phyloP scores from a whole-genome alignment of 495 filamentous ascomycete genomes.

The Neurospora terricola region DNA sequence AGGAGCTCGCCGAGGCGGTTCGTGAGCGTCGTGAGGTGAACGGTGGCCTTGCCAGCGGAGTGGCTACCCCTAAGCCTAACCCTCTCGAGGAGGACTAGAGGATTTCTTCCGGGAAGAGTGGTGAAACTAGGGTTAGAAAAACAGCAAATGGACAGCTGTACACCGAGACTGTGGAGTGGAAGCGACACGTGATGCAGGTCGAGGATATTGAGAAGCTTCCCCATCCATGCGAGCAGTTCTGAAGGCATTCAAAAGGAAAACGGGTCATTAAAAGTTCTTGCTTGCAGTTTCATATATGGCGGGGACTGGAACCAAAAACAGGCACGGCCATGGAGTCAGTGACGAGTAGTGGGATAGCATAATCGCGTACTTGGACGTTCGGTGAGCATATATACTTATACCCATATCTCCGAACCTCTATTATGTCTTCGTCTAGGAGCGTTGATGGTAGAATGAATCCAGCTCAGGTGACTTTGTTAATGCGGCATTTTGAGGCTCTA shows the following conservation, averaged over 20 bases:
- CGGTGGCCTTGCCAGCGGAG: constrained; percentile 15
- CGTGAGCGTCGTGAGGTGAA: constrained; percentile 54
- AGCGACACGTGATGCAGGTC: background rate
- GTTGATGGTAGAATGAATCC: background rate
- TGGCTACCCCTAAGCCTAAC: constrained; percentile 21
- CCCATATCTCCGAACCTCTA: background rate
- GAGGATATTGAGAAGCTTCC: background rate
- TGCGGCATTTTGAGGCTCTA: background rate
- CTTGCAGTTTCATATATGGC: background rate
- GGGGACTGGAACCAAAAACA: background rate
- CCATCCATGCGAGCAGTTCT: background rate
- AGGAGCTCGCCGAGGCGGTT: constrained; percentile 79
- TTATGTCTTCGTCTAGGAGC: background rate
- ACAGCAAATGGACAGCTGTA: background rate
- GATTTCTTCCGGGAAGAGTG: background rate
- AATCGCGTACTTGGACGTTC: background rate
- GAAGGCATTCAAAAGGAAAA: background rate
- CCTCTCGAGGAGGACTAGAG: constrained; percentile 35
- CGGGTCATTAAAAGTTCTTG: background rate
- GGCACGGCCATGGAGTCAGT: background rate
- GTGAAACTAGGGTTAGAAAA: background rate
- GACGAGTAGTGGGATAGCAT: background rate
- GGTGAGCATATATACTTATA: background rate
- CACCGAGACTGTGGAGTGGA: background rate
- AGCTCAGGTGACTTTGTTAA: background rate